phyloP scores from a whole-genome alignment of 1,139 yeast species.

The Meyerozyma athensensis region DNA sequence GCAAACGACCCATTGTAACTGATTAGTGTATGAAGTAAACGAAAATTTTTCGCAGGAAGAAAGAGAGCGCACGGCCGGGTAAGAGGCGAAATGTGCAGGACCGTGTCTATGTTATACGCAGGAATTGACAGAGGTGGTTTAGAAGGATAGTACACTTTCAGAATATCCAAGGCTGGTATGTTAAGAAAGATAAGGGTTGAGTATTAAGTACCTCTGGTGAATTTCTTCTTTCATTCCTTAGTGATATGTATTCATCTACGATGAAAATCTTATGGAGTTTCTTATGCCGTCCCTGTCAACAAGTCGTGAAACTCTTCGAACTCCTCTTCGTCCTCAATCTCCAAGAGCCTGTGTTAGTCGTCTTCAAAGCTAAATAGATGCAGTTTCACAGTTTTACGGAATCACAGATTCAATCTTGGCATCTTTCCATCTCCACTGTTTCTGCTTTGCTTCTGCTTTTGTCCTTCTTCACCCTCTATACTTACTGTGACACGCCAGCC shows the following conservation, averaged over 20 bases:
- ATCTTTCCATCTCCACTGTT: no score
- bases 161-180: no score
- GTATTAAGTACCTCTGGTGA: no score
- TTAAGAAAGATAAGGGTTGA: no score
- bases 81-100: background rate
- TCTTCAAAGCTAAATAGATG: no score
- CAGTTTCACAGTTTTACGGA: no score
- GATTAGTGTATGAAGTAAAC: constrained; percentile 15
- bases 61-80: constrained; percentile 9
- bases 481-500: constrained; percentile 68
- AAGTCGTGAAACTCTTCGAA: constrained; percentile 43
- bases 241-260: no score
- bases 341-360: constrained; percentile 43
- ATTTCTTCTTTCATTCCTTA: no score
- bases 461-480: constrained; percentile 11
- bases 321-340: constrained; percentile 59
- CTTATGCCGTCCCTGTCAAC: background rate
- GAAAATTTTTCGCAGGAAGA: constrained; percentile 2
- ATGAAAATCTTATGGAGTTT: no score
- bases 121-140: background rate
- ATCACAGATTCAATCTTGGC: no score
- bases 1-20: constrained; percentile 77
- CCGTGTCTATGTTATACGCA: background rate
- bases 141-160: no score
- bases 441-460: no score